Evolutionary conservation across 2,329 filamentous ascomycete genomes (phyloP), one percentile per base, ranked within the genome.

Genomic region (Huntiella moniliformis): DNA sequence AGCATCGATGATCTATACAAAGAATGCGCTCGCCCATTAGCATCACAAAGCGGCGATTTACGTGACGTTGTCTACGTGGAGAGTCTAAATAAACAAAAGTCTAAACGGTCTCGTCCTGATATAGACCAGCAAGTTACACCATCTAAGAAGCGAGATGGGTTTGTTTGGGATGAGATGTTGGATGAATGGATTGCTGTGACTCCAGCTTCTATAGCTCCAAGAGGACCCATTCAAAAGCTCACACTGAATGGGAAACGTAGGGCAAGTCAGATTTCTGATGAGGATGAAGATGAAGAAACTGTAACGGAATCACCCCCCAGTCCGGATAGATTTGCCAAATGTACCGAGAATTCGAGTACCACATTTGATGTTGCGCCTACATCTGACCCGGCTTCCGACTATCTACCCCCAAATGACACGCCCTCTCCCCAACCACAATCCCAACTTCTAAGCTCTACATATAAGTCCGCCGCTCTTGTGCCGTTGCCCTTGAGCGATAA

Each of bases 31-130:
- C 71, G 73, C 52, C 54, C 65, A 28, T 56, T 73, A 22, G 70
- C 71, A 1, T 66, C 70, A 48, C 61, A 64, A 45, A 73, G 68
- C 11, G 67, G 66, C 45, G 66, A 71, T 51, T 57, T 74, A 5
- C 60, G 66, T 18, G 70, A 74, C 51, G 61, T 74, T 36, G 66
- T 65, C 7, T 72, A 69, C 52, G 71, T 70, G 3, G 71, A 74
- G 52, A 61, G 57, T 28, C 57, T 71, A 1, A 17, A 37, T 41
- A 38, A 13, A 13, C n/a, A 12, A 12, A 18, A 33, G 31, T n/a
- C 32, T n/a, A 18, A 5, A 28, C 22, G 7, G 15, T 28, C 22
- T 13, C 13, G 8, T 28, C 8, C 6, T 7, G 6, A 5, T 13
- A n/a, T 36, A 5, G 12, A 36, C 6, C 34, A 13, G 28, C 37